Percentiles rank a stretch among this genome's conserved stretches.
phyloP scores from a whole-genome alignment of 768 basidiomycete species.

The Leucosporidium yakuticum region DNA sequence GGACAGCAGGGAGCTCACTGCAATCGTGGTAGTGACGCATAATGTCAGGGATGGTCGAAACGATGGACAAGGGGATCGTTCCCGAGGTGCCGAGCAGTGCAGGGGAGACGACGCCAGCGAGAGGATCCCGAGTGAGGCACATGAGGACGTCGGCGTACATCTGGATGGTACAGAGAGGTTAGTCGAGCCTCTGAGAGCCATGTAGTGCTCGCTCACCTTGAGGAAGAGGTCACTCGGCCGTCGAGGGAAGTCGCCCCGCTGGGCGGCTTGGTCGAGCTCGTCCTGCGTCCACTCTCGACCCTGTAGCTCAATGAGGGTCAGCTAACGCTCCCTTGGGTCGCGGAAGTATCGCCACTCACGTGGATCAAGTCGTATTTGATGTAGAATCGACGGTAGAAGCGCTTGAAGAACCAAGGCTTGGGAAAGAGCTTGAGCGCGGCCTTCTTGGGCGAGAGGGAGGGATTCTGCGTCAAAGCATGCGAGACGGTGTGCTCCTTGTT shows the following conservation, averaged over 20 bases:
- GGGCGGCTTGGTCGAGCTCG: constrained; percentile 50
- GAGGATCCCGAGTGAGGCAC: constrained; percentile 54
- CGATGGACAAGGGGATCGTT: constrained; percentile 58
- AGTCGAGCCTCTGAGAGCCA: not conserved
- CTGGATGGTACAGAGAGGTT: constrained; percentile 39
- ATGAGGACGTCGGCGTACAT: constrained; percentile 60
- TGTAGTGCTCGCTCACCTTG: constrained; percentile 45
- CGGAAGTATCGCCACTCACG: constrained; percentile 22
- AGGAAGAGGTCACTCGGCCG: constrained; percentile 59
- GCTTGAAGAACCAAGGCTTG: constrained; percentile 40
- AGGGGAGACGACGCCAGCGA: constrained; percentile 58
- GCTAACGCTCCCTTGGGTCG: constrained; percentile 30
- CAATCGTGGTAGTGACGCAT: constrained; percentile 60
- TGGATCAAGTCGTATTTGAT: constrained; percentile 44
- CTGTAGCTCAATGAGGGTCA: constrained; percentile 31
- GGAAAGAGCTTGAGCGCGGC: constrained; percentile 49
- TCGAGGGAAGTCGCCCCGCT: constrained; percentile 54
- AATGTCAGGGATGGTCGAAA: constrained; percentile 66
- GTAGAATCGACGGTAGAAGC: constrained; percentile 41
- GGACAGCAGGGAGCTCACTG: constrained; percentile 16
- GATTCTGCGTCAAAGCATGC: constrained; percentile 34
- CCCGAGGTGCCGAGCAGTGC: constrained; percentile 59
- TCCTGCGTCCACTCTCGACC: constrained; percentile 41
- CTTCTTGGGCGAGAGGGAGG: constrained; percentile 43
- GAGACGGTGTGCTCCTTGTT: constrained; percentile 10